Base-by-base conservation (phyloP, 305 asterid genomes). In the Plantago rigida region DNA sequence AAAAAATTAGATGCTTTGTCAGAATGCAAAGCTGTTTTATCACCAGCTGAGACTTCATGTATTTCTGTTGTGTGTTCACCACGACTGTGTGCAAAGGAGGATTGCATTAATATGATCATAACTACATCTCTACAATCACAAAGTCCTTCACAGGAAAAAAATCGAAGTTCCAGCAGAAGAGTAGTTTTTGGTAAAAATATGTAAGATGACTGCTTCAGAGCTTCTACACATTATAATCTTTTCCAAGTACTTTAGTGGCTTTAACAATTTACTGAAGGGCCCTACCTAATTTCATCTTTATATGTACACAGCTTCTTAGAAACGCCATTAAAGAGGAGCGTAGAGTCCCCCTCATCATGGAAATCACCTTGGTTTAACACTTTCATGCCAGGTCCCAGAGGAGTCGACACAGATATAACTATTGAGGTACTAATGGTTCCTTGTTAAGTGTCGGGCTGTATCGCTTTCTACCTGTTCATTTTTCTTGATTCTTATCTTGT, bases 51-150 rank as follows among this genome's bases (percentile, higher is more conserved):
- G 71, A 61, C 75, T 53, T 73, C 82, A 50, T 68, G 69, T 72
- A 48, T 81, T 66, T 75, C 91, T 52, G 71, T 77, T 69, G 63
- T 70, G 71, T 78, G 77, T 75, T 82, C 92, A 66, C 88, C 88
- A 65, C 84, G 77, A 34, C 68, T 71, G 53, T 58, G 71, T 62
- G 63, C 69, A 34, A 81, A 77, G 71, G 78, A 82, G 80, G 95
- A 84, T 10, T 79, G 79, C 65, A 57, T 71, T 71, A 81, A 76
- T 80, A 69, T 83, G 73, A 73, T 73, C 15, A 64, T 79, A 56
- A 60, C 76, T 63, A 71, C 81, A 61, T 77, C 89, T 28, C 65
- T 71, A 44, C 83, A 80, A 73, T 67, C 82, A 46, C 59, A 44
- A 39, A 77, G 75, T 56, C 85, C 86, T 45, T 66, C 77, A 65